Evolutionary conservation across 2,329 filamentous ascomycete species (phyloP).

Genomic region (Exophiala oligosperma): DNA sequence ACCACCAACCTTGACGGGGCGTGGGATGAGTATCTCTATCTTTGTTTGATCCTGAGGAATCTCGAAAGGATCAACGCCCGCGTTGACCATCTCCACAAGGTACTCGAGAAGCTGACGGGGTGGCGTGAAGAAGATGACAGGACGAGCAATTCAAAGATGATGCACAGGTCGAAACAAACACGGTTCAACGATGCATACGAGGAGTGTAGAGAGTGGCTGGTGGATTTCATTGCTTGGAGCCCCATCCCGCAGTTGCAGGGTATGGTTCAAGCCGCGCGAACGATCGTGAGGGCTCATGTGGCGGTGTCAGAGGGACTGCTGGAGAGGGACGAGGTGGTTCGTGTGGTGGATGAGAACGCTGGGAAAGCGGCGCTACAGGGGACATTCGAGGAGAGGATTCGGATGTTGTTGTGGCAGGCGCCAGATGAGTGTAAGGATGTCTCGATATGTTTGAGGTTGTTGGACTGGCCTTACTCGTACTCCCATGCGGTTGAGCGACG

Average conservation of each 20-base stretch:
- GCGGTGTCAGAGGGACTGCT: neutral
- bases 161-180: too few species aligned
- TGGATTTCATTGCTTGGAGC: neutral
- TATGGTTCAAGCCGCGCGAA: neutral
- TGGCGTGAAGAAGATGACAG: too few species aligned
- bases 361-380: neutral
- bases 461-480: neutral
- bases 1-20: neutral
- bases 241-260: neutral
- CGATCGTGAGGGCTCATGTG: slow-evolving; percentile 1
- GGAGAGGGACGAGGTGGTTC: neutral
- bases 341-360: neutral
- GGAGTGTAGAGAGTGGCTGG: slow-evolving; percentile 1
- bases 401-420: slow-evolving; percentile 1
- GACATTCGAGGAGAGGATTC: neutral
- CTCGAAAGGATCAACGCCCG: neutral
- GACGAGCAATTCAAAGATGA: too few species aligned
- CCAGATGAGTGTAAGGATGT: slow-evolving; percentile 7
- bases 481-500: neutral
- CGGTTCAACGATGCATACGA: too few species aligned
- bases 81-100: neutral
- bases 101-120: neutral
- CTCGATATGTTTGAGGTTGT: neutral
- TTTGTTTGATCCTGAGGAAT: neutral
- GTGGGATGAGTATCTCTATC: slow-evolving; percentile 2